These are phyloP conservation scores for Narthecium ossifragum DNA, from an alignment of 106 monocot species.

Conservation along the genomic window DNA sequence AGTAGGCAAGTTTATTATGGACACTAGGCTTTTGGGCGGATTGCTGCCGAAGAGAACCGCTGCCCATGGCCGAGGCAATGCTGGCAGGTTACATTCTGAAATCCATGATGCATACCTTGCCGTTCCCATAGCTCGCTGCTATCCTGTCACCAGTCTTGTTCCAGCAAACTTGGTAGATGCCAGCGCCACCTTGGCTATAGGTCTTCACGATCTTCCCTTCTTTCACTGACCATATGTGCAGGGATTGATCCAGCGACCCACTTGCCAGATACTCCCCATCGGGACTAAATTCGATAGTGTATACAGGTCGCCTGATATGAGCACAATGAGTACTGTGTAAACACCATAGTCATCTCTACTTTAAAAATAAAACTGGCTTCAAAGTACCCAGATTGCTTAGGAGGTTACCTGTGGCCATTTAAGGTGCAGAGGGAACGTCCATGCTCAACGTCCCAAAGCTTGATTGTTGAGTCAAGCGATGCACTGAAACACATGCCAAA, in stretches of 20 bases:
- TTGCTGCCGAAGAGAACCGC: too few species aligned
- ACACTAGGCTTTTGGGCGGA: too few species aligned
- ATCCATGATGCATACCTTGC: conserved; percentile 71
- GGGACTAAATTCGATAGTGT: conserved; percentile 84
- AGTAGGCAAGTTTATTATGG: too few species aligned
- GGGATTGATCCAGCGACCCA: conserved; percentile 78
- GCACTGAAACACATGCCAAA: too few species aligned
- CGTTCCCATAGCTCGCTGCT: conserved; percentile 80
- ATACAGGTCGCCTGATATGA: conserved; percentile 67
- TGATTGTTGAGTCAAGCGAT: conserved; percentile 89
- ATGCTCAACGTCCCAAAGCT: conserved; percentile 79
- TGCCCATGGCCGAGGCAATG: conserved; percentile 1
- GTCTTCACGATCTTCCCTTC: conserved; percentile 72
- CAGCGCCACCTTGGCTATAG: conserved; percentile 56
- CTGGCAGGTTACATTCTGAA: conserved; percentile 49
- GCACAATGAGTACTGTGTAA: neutral
- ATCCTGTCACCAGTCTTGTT: conserved; percentile 84
- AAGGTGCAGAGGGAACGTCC: conserved; percentile 64
- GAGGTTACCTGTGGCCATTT: conserved; percentile 59
- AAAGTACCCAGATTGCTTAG: too few species aligned
- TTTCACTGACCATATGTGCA: conserved; percentile 90
- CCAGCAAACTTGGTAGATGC: conserved; percentile 91
- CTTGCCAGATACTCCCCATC: conserved; percentile 83
- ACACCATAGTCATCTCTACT: too few species aligned
- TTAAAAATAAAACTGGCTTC: neutral